Evolutionary conservation across 176 grass and related monocot genomes (phyloP), one percentile per base, ranked within the genome.

Genomic region (Pontederia crassipes): DNA sequence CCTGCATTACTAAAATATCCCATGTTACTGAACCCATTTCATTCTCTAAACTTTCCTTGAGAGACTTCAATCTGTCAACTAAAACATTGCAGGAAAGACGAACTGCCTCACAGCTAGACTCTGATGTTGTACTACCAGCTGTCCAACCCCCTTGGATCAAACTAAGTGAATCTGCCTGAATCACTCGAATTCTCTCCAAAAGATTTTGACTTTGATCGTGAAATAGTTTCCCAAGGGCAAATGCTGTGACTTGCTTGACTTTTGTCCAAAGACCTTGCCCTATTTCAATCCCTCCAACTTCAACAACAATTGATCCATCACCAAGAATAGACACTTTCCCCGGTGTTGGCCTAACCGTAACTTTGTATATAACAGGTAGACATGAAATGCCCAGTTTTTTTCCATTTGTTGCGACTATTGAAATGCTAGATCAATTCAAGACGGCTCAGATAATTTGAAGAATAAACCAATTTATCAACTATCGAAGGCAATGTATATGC

Each of bases 211-310:
- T 72, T 10, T 59, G 72, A 4, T 81, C 80, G 28, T 48, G 20
- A 60, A 74, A 81, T 15, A 95, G 12, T 48, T 82, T 68, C 29
- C 79, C 79, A 32, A 95, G 55, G 3, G 57, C 75, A 28, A 80
- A 95, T 46, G 81, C 84, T 0, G 89, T 49, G 78, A 95, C 85
- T 26, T 95, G 89, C 57, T 95, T 85, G 55, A 82, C 89, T 68
- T 95, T 95, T 17, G 89, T 89, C 76, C 79, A 95, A 32, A 95
- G 49, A n/a, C 89, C 89, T 50, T 95, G 85, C 2, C 89, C 89
- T 35, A 95, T 75, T 69, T 95, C 89, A 13, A 89, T 72, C 10
- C 89, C 89, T 58, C 81, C 85, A 8, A 95, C 85, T 57, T 95
- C 89, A 10, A 95, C 89, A 11, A 81, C 84, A 35, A 95, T 73